phyloP scores from a whole-genome alignment of 192 early-diverging fungal species.

The Coemansia sp. region DNA sequence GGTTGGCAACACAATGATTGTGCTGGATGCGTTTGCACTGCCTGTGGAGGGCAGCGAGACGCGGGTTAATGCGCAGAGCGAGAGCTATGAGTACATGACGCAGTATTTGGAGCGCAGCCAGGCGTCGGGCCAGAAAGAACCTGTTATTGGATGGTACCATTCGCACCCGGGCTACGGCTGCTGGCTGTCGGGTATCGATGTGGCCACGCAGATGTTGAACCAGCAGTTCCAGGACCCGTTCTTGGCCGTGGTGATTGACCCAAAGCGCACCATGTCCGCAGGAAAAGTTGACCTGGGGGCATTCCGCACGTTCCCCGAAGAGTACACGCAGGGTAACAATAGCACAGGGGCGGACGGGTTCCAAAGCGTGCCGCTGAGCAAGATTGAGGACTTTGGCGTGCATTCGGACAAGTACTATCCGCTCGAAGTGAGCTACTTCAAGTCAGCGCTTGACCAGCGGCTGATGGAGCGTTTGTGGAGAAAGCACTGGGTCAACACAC shows the following conservation, averaged over 20 bases:
- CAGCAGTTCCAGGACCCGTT: slow-evolving; percentile 94
- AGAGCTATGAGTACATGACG: slow-evolving; percentile 98
- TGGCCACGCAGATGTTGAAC: slow-evolving; percentile 92
- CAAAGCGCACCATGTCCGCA: slow-evolving; percentile 93
- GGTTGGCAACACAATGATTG: slow-evolving; percentile 79
- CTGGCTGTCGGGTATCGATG: slow-evolving; percentile 99
- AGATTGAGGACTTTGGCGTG: slow-evolving; percentile 98
- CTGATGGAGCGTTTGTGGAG: slow-evolving; percentile 93
- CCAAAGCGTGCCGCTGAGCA: slow-evolving; percentile 74
- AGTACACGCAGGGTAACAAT: slow-evolving; percentile 8
- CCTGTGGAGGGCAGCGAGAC: slow-evolving; percentile 99
- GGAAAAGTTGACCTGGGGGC: slow-evolving; percentile 98
- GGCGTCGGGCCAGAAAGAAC: slow-evolving; percentile 87
- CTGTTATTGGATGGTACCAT: slow-evolving; percentile 98
- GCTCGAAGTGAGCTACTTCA: slow-evolving; percentile 89
- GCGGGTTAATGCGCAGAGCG: slow-evolving; percentile 85
- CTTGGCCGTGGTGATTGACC: slow-evolving; percentile 95
- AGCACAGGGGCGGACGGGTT: slow-evolving; percentile 18
- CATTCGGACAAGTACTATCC: slow-evolving; percentile 86
- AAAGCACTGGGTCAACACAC: slow-evolving; percentile 97
- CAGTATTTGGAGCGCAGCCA: slow-evolving; percentile 80
- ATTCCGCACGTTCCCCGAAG: slow-evolving; percentile 96
- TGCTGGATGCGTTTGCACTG: slow-evolving; percentile 96
- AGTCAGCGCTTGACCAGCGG: slow-evolving; percentile 81
- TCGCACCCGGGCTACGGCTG: slow-evolving; percentile 99